Base-by-base conservation (phyloP, 371 early-diverging fungal genomes). In the Amoeboaphelidium protococcarum region DNA sequence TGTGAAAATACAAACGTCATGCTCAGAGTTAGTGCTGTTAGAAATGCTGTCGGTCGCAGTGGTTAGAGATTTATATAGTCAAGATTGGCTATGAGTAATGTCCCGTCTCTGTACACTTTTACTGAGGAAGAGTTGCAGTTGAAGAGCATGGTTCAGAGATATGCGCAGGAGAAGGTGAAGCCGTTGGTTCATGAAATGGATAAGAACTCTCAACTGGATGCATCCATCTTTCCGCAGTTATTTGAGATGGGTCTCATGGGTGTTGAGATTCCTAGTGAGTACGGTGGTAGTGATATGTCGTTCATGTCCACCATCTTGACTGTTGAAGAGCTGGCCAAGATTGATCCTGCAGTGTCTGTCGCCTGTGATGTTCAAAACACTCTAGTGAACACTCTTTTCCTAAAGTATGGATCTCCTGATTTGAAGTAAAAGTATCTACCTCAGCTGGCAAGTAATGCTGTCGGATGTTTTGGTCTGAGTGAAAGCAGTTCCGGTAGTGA, bases 321-420 rank as follows among this genome's bases (percentile, higher is more conserved):
- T 26, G 74, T n/a, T n/a, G n/a, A n/a, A n/a, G n/a, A 94, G 60
- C 71, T 95, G 41, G 85, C 92, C 61, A 90, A 88, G 69, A 68
- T 95, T 24, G 96, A 95, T 64, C 87, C 94, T 16, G 78, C 87
- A 22, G 71, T 94, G 53, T 71, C 73, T 58, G 91, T 87, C 13
- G 54, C 80, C 48, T 87, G 89, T 61, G 96, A 95, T 64, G 92
- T 95, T 46, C 96, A 95, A 60, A 94, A 92, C 67, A 92, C 92
- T 0, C 68, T 94, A 25, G 92, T 94, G 53, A 81, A 83, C 65
- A 91, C 92, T n/a, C 59, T 92, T 50, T 78, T 95, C 63, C 69
- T 76, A 56, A 76, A 80, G 51, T 82, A 87, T 56, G 96, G 63
- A 31, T 72, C 60, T 41, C 61, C 71, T 21, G 71, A 71, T 6